Evolutionary conservation across 169 alveolate species (phyloP).

Genomic region (Sarcocystis neurona): DNA sequence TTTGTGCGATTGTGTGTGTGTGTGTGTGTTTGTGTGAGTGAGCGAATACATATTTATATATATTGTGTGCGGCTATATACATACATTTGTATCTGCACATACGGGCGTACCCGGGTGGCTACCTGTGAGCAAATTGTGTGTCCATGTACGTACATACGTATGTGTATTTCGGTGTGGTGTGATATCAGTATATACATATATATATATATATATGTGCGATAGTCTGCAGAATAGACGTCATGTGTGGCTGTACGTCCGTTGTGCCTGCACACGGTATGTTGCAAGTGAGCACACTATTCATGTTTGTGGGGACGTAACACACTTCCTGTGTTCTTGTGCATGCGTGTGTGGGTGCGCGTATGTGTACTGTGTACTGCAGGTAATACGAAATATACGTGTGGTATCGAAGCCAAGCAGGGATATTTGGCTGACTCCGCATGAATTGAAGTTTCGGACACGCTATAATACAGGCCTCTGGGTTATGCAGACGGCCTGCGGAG

Average conservation of each 20-base stretch:
- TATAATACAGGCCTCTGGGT: conserved; percentile 87
- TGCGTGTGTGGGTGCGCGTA: neutral
- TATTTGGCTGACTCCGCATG: conserved; percentile 90
- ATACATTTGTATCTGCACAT: no score
- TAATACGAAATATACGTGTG: conserved; percentile 82
- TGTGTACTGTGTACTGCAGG: no score
- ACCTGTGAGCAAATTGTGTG: no score
- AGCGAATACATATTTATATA: no score
- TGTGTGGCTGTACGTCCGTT: no score
- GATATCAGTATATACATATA: neutral
- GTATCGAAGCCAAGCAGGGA: conserved; percentile 89
- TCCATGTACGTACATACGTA: neutral
- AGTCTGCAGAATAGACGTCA: no score
- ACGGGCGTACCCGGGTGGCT: no score
- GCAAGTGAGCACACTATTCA: no score
- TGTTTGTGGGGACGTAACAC: neutral
- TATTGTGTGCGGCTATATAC: no score
- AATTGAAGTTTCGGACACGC: conserved; percentile 85
- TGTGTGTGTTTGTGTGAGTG: no score
- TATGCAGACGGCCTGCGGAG: conserved; percentile 85
- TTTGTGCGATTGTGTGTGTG: no score
- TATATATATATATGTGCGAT: neutral
- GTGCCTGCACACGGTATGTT: no score
- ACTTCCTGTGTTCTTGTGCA: neutral
- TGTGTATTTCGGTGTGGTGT: neutral